Conservation (phyloP, 2,329 filamentous ascomycete genomes). For the Venturia pyrina region DNA sequence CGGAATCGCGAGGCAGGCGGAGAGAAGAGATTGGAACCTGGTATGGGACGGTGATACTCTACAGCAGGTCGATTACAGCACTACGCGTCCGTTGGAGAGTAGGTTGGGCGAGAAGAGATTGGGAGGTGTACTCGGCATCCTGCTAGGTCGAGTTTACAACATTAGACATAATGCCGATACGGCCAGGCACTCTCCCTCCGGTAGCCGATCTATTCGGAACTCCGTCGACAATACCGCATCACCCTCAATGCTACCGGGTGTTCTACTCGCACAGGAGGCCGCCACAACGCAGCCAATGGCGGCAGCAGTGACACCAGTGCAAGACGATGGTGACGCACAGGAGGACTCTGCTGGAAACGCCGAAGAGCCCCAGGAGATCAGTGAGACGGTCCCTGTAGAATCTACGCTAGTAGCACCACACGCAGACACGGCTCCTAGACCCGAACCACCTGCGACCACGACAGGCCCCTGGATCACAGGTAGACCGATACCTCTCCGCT, state of each 20-base stretch:
- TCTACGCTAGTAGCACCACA: background rate
- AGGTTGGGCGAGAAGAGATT: constrained; percentile 53
- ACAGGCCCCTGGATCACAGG: constrained; percentile 7
- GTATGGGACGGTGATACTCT: constrained; percentile 54
- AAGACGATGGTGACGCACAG: background rate
- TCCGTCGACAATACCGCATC: constrained; percentile 6
- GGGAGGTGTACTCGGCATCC: constrained; percentile 58
- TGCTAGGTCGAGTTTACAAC: constrained; percentile 59
- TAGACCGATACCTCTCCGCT: constrained; percentile 11
- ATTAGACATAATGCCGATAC: constrained; percentile 30
- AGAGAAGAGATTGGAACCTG: constrained; percentile 45
- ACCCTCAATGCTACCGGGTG: background rate
- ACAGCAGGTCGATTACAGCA: constrained; percentile 51
- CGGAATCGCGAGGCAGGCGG: constrained; percentile 52
- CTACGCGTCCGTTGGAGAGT: constrained; percentile 42
- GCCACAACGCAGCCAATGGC: background rate
- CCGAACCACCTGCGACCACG: background rate
- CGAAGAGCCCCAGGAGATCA: background rate
- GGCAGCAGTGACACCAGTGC: background rate
- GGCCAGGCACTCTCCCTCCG: constrained; percentile 7
- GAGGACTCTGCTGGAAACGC: background rate
- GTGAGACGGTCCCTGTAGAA: background rate
- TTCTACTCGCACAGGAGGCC: background rate
- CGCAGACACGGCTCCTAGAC: background rate
- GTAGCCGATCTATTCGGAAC: constrained; percentile 6